Base-by-base conservation (phyloP, 306 rosid species). In the Cucurbita ficifolia region DNA sequence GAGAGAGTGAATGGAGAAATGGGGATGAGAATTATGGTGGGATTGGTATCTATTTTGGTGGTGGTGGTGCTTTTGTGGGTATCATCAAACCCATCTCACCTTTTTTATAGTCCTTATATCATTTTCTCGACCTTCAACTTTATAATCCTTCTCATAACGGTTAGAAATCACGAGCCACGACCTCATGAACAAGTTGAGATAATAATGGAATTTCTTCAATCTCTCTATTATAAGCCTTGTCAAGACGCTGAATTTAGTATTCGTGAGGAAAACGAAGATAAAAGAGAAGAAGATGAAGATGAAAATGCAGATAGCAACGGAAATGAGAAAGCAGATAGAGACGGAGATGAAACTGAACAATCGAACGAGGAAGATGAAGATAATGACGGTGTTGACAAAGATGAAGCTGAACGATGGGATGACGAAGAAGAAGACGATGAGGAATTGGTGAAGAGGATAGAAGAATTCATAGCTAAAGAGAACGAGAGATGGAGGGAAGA, bases 111-210 rank as follows among this genome's bases (percentile, higher is more conserved):
- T 33, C 76, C 83, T 54, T 70, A 78, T 21, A 60, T 78, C 19
- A 77, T 70, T 75, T 83, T 79, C 75, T 73, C 73, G 45, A 35
- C 79, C 29, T 73, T 80, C 62, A 79, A 81, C 84, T 50, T 76
- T 58, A 52, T 83, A 63, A 29, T 84, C 21, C 2, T 78, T 5
- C 57, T 75, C 74, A 63, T 86, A 54, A 56, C 78, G 50, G 40
- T 73, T 62, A 73, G 56, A 62, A 74, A 43, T 21, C 71, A 53
- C 14, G 19, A 75, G 45, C 59, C 84, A 64, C 54, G 35, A 5
- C 54, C 39, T 42, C 51, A 11, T n/a, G 16, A 63, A 18, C 49
- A 63, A 17, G 22, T 38, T 63, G 49, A 63, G 4, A n/a, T 56
- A 56, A 56, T 56, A n/a, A n/a, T n/a, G 35, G 61, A 60, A 8